Evolutionary conservation across 148 eudicot species (phyloP).

Genomic region (Rhododendron vialii): DNA sequence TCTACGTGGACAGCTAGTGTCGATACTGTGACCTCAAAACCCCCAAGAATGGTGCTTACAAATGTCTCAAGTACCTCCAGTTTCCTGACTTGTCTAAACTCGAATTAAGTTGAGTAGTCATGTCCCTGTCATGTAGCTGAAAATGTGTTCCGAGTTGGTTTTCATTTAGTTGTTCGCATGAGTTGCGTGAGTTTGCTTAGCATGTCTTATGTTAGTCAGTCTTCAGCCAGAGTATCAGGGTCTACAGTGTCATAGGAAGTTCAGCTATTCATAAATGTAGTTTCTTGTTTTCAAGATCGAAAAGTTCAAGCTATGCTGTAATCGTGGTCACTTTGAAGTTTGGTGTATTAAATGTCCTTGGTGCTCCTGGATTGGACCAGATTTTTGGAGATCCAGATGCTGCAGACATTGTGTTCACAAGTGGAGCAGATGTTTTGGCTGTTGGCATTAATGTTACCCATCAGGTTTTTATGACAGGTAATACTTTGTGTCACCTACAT

Average conservation of each 20-base stretch:
- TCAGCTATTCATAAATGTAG: not conserved
- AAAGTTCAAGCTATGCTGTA: not conserved
- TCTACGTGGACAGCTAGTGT: not conserved
- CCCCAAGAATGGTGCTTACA: not conserved
- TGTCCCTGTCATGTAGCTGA: not conserved
- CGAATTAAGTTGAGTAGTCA: not conserved
- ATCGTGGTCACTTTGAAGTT: not conserved
- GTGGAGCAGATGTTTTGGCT: slow-evolving; percentile 86
- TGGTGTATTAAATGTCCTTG: slow-evolving; percentile 6
- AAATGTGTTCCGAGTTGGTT: not conserved
- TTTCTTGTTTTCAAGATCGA: not conserved
- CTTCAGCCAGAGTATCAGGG: not conserved
- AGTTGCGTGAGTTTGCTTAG: not conserved
- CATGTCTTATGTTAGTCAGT: not conserved
- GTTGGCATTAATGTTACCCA: slow-evolving; percentile 92
- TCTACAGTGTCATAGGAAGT: not conserved
- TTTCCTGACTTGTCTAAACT: not conserved
- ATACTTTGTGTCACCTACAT: not conserved
- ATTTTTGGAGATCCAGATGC: slow-evolving; percentile 97
- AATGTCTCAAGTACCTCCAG: not conserved
- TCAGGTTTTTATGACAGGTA: slow-evolving; percentile 85
- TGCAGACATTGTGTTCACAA: slow-evolving; percentile 86
- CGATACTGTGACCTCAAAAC: not conserved
- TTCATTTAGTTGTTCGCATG: not conserved
- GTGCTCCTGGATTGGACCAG: slow-evolving; percentile 31